Conservation (phyloP, 352 stramenopile genomes). For the Globisporangium cylindrosporum region DNA sequence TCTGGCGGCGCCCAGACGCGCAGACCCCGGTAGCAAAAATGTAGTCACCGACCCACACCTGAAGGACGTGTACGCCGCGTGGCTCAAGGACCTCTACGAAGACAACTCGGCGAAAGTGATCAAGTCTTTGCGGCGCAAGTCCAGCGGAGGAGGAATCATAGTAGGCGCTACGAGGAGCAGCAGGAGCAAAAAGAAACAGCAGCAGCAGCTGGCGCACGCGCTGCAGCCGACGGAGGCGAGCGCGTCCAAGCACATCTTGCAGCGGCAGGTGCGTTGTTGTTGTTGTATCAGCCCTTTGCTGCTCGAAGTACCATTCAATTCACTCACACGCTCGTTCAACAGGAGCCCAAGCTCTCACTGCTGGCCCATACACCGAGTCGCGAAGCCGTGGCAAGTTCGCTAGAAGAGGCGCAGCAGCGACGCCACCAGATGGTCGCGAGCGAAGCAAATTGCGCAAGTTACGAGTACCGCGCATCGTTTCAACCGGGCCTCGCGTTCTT, state of each 20-base stretch:
- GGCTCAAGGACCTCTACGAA: conserved; percentile 42
- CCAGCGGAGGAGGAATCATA: neutral
- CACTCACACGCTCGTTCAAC: no score
- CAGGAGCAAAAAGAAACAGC: conserved; percentile 36
- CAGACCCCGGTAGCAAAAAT: neutral
- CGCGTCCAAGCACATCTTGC: conserved; percentile 34
- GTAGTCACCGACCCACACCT: conserved; percentile 19
- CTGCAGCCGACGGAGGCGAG: conserved; percentile 54
- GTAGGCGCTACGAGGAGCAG: neutral
- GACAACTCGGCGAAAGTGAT: conserved; percentile 29
- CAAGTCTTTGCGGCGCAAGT: conserved; percentile 22
- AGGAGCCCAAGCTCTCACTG: conserved; percentile 3
- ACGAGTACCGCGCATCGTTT: conserved; percentile 26
- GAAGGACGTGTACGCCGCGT: conserved; percentile 39
- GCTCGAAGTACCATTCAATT: no score
- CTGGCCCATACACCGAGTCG: neutral
- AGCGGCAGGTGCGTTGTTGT: conserved; percentile 22
- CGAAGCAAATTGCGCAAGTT: conserved; percentile 44
- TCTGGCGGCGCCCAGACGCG: neutral
- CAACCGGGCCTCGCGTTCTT: conserved; percentile 54
- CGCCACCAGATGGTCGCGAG: conserved; percentile 35
- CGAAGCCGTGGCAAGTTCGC: neutral
- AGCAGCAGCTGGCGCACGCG: conserved; percentile 26
- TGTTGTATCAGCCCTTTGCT: no score
- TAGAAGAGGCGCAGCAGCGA: conserved; percentile 20